A percentile compares a stretch with the other conserved stretches of the same genome.
These are phyloP conservation scores for Ogataea trehalophila DNA, from an alignment of 805 yeast genomes.

Conservation along the genomic window DNA sequence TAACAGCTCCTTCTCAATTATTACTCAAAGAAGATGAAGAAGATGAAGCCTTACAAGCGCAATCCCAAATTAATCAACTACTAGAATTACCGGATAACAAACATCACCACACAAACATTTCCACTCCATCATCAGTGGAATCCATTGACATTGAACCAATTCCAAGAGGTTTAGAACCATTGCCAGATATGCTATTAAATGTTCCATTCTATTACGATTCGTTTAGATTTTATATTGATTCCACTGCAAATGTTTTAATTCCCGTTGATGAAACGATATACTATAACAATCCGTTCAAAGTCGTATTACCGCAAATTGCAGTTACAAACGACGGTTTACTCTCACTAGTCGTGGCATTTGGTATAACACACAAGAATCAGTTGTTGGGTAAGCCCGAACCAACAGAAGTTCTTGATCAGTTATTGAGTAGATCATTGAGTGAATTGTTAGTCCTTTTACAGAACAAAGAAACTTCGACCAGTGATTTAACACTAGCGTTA, in stretches of 20 bases:
- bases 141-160: conserved; percentile 18
- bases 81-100: no score
- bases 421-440: conserved; percentile 53
- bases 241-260: conserved; percentile 56
- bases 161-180: conserved; percentile 37
- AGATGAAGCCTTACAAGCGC: conserved; percentile 11
- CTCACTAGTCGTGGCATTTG: conserved; percentile 50
- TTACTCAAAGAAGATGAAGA: conserved; percentile 3
- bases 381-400: conserved; percentile 29
- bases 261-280: conserved; percentile 59
- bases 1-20: background rate
- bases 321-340: conserved; percentile 52
- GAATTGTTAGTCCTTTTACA: conserved; percentile 48
- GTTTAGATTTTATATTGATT: conserved; percentile 57
- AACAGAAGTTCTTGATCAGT: conserved; percentile 41
- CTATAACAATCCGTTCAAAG: conserved; percentile 66
- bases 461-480: conserved; percentile 47
- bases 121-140: conserved; percentile 14
- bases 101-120: background rate
- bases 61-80: background rate
- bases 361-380: conserved; percentile 35
- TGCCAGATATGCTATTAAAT: conserved; percentile 56
- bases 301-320: conserved; percentile 64
- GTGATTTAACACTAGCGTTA: conserved; percentile 64
- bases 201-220: conserved; percentile 58